Percentiles rank a stretch among this genome's conserved stretches.
phyloP scores from a whole-genome alignment of 2,329 filamentous ascomycete genomes.

The Thielaviopsis euricoi region DNA sequence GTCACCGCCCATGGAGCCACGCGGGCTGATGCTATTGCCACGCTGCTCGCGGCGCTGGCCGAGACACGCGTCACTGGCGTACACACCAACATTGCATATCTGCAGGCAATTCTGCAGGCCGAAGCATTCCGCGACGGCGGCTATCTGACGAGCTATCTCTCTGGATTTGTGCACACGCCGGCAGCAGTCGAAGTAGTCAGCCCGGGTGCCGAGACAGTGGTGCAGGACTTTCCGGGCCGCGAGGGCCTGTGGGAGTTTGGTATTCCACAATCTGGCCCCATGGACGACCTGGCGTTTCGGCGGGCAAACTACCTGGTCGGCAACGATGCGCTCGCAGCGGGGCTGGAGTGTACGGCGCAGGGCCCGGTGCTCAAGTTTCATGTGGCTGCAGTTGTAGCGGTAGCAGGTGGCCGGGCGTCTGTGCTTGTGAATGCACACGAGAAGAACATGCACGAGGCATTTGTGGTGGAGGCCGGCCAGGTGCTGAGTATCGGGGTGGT shows the following conservation, averaged over 20 bases:
- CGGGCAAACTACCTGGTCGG: slow-evolving; percentile 21
- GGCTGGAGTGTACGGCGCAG: slow-evolving; percentile 20
- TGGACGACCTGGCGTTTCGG: slow-evolving; percentile 23
- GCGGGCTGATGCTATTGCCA: slow-evolving; percentile 44
- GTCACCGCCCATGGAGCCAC: slow-evolving; percentile 48
- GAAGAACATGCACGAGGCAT: slow-evolving; percentile 14
- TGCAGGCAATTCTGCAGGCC: slow-evolving; percentile 18
- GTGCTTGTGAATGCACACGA: slow-evolving; percentile 16
- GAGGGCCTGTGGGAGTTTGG: slow-evolving; percentile 23
- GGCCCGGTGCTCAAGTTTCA: slow-evolving; percentile 22
- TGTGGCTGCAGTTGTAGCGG: slow-evolving; percentile 18
- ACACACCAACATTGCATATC: slow-evolving; percentile 21
- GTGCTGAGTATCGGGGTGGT: slow-evolving; percentile 16
- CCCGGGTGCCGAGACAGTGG: slow-evolving; percentile 20
- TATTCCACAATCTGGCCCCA: slow-evolving; percentile 25
- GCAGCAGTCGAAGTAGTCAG: slow-evolving; percentile 22
- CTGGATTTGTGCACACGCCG: slow-evolving; percentile 17
- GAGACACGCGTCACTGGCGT: slow-evolving; percentile 22
- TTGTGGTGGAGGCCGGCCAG: slow-evolving; percentile 16
- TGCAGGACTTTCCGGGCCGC: slow-evolving; percentile 26
- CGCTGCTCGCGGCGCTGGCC: slow-evolving; percentile 43
- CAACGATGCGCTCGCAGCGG: slow-evolving; percentile 18
- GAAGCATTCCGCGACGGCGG: slow-evolving; percentile 16
- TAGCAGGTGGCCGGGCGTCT: slow-evolving; percentile 18
- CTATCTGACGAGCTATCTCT: slow-evolving; percentile 21